Evolutionary conservation across 208 protist genomes (phyloP).

Genomic region (Acanthamoeba healyi): DNA sequence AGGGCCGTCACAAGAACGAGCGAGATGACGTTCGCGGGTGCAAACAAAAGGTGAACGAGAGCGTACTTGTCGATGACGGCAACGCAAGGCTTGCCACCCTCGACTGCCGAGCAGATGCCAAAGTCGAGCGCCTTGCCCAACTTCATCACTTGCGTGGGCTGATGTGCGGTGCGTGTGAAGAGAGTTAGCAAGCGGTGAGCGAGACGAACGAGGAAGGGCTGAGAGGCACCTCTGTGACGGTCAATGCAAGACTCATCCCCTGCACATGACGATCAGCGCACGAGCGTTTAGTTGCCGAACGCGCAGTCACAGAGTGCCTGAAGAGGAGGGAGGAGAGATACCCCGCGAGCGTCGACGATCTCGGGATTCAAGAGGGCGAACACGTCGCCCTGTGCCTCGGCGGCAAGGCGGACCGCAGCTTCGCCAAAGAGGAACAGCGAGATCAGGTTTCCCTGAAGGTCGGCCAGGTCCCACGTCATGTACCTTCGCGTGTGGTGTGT

Average conservation of each 20-base stretch:
- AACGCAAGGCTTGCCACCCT: neutral
- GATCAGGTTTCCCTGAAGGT: conserved; percentile 36
- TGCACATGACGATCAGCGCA: neutral
- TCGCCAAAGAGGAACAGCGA: conserved; percentile 20
- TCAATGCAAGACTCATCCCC: conserved; percentile 22
- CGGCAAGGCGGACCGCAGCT: neutral
- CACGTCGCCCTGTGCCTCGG: neutral
- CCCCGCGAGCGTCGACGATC: conserved; percentile 13
- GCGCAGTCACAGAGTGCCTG: neutral
- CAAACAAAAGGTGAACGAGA: too few species aligned
- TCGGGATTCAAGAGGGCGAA: conserved; percentile 48
- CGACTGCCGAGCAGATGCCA: conserved; percentile 18
- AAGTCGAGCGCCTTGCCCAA: conserved; percentile 23
- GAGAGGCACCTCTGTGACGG: neutral
- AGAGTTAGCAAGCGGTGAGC: too few species aligned
- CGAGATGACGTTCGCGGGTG: neutral
- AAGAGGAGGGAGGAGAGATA: neutral
- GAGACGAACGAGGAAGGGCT: neutral
- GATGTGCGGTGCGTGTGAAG: neutral
- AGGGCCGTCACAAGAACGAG: neutral
- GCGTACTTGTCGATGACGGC: conserved; percentile 49
- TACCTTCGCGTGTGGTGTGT: neutral
- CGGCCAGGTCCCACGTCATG: conserved; percentile 38
- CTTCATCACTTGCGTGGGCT: conserved; percentile 45
- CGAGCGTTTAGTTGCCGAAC: neutral